A percentile compares a stretch with the other conserved stretches of the same genome.
Evolutionary conservation across 1,139 yeast species (phyloP).

Genomic region (Sugiyamaella paludigena): DNA sequence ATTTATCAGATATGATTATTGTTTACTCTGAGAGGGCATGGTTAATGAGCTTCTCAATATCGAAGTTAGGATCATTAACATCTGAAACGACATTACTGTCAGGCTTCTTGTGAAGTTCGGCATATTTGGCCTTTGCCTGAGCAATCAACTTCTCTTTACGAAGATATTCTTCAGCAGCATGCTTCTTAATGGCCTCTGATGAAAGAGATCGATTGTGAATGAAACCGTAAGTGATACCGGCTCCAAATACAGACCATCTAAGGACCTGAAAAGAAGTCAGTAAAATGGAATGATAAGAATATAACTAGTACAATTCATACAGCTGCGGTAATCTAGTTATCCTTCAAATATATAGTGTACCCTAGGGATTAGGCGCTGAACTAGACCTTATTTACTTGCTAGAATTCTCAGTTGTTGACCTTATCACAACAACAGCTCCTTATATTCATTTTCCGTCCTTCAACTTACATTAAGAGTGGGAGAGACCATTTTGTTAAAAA

Average conservation of each 20-base stretch:
- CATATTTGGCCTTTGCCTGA: conserved; percentile 86
- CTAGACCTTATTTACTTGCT: too few species aligned
- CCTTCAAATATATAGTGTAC: too few species aligned
- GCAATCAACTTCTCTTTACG: conserved; percentile 73
- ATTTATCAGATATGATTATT: conserved; percentile 6
- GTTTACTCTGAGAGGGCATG: conserved; percentile 32
- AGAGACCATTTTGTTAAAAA: conserved; percentile 21
- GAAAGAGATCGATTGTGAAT: conserved; percentile 74
- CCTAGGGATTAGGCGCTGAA: too few species aligned
- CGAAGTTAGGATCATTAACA: conserved; percentile 89
- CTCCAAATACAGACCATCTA: conserved; percentile 89
- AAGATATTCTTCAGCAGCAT: conserved; percentile 58
- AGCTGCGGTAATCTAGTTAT: too few species aligned
- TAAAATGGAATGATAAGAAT: neutral
- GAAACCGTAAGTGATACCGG: conserved; percentile 89
- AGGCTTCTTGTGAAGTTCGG: conserved; percentile 55
- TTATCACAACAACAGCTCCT: too few species aligned
- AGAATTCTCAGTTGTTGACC: too few species aligned
- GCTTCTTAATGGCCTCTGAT: conserved; percentile 55
- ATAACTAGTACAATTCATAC: neutral
- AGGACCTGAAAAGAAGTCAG: conserved; percentile 49
- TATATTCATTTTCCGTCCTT: too few species aligned
- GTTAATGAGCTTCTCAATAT: conserved; percentile 53
- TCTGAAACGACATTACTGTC: conserved; percentile 51
- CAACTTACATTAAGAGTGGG: conserved; percentile 33